Base-by-base conservation (phyloP, 2,329 filamentous ascomycete species). In the Stylonectria norvegica region DNA sequence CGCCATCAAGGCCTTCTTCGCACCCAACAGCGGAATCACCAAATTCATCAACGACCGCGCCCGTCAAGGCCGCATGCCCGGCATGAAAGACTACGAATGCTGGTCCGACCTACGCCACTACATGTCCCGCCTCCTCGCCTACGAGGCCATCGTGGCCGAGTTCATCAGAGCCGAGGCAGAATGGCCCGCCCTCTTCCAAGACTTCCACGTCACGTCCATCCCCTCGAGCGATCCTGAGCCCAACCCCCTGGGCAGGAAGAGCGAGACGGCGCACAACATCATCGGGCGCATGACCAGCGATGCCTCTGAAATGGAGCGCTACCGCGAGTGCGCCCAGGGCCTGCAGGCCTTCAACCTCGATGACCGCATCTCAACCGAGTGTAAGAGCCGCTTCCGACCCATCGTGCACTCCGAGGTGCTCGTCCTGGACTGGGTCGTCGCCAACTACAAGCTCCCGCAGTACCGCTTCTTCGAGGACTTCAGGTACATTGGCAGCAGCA, bases 401-500 rank as follows among this genome's bases (percentile, higher is more conserved):
- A 42, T 45, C 5, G 65, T 70, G 0, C 67, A 70, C 33, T 55
- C 62, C 2, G 66, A 69, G 31, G 39, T 65, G 0, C 44, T 61
- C 0, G 46, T 67, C 0, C 51, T 62, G 8, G 50, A 59, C 11
- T 55, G 58, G 23, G 23, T 59, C 10, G 34, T 55, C 12, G 22
- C 36, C 11, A 41, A 43, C 5, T 36, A 25, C 3, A 36, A 31
- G 2, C 35, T 35, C 1, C 27, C 29, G 5, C 19, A 7, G 0
- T 18, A 44, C 1, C 23, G 23, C 0, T 69, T 66, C 52, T 70
- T 64, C 40, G 28, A 43, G 0, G 42, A 49, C 7, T 59, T 54
- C 41, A 52, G 46, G 11, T 70, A 69, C 38, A 65, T 71, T n/a
- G 67, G 66, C 1, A 55, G 52, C 19, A 68, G 65, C 49, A 71